Evolutionary conservation across 106 monocot species (phyloP), one percentile per base, ranked within the genome.

Genomic region (Chionographis japonica): DNA sequence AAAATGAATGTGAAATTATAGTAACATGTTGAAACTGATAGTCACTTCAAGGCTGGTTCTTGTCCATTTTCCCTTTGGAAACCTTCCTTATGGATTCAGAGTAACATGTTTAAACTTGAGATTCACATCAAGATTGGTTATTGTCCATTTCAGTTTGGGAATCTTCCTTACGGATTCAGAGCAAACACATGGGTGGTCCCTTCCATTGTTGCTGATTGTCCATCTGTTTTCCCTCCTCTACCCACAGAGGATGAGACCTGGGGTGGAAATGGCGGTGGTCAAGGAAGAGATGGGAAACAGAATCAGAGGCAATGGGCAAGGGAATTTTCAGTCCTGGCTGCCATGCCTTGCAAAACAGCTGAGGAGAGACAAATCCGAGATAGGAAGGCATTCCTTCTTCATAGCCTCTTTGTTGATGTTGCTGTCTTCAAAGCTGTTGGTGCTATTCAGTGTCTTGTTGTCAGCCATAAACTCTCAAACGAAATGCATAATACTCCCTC

Each of bases 141-240:
- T 52, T 63, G 15, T 61, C 11, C 56, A 56, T 36, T 77, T 53
- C 80, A 97, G 95, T 97, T 97, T 85, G 95, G 92, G 12, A 97
- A 97, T 83, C 92, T 97, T 73, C 95, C 95, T 37, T 97, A 97
- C 68, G 95, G 92, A 64, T 97, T 92, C 63, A 84, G 95, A 69
- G 81, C 92, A 86, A 97, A 97, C 73, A 97, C 95, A 63, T 97
- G 95, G 95, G 80, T 97, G 62, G 92, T 85, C 39, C 91, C 95
- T 75, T 86, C 95, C 17, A 51, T 84, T 37, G 73, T 66, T 72
- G 79, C 82, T 16, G 92, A 84, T 74, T 92, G 69, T 41, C 89
- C 86, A 27, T 80, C 83, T 8, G 58, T 43, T 17, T 86, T 89
- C n/a, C 86, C 84, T 50, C 75, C 78, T 65, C 92, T 97, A 72